Conservation (phyloP, 192 early-diverging fungal genomes). For the Endogone sp. region DNA sequence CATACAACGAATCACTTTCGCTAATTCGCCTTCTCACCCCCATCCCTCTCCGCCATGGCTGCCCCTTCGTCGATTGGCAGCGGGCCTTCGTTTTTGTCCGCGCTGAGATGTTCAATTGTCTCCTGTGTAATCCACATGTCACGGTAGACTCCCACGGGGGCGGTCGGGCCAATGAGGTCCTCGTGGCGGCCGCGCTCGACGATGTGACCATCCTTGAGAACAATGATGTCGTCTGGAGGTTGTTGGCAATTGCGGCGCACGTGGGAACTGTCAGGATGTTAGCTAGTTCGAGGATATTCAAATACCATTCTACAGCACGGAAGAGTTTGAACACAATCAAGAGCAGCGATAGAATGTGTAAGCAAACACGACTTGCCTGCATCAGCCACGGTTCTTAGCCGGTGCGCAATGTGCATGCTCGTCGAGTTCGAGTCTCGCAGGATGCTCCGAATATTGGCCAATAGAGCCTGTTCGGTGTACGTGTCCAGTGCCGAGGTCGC, state of each 20-base stretch:
- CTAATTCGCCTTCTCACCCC: too few species aligned
- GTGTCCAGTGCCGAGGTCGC: slow-evolving; percentile 87
- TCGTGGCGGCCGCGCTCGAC: slow-evolving; percentile 85
- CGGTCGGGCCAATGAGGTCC: slow-evolving; percentile 54
- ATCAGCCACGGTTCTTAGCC: slow-evolving; percentile 85
- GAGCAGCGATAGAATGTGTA: not conserved
- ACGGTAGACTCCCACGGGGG: slow-evolving; percentile 65
- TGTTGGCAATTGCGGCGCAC: not conserved
- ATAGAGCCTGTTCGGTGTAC: slow-evolving; percentile 79
- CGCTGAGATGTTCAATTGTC: slow-evolving; percentile 1
- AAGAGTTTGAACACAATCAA: not conserved
- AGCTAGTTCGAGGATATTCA: too few species aligned
- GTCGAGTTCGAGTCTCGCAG: slow-evolving; percentile 70
- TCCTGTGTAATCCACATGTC: slow-evolving; percentile 88
- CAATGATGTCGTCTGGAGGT: slow-evolving; percentile 83
- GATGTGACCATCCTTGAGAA: slow-evolving; percentile 81
- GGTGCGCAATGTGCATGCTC: slow-evolving; percentile 92
- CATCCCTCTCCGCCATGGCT: too few species aligned
- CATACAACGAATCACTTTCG: too few species aligned
- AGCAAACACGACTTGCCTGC: slow-evolving; percentile 42
- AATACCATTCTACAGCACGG: too few species aligned
- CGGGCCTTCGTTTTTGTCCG: too few species aligned
- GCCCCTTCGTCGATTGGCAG: too few species aligned
- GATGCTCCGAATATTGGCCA: slow-evolving; percentile 84
- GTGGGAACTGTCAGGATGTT: too few species aligned